Conservation (phyloP, 805 yeast genomes). For the Starmerella sirachaensis region DNA sequence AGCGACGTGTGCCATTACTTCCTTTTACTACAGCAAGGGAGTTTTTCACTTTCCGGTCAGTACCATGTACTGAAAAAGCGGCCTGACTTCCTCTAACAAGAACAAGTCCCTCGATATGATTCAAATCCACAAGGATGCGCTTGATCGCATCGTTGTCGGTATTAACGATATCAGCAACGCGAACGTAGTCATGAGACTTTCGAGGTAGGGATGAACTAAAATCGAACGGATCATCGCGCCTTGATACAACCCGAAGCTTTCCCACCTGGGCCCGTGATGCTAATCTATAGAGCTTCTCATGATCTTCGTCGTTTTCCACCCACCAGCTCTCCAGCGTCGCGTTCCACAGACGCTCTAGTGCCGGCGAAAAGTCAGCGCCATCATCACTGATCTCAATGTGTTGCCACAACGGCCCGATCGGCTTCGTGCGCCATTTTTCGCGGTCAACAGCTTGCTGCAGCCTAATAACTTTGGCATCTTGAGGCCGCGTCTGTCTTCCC, state of each 20-base stretch:
- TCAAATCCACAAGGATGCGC: constrained; percentile 26
- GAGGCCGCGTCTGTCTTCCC: background rate
- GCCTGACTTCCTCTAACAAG: background rate
- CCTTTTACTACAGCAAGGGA: background rate
- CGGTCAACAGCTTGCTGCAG: background rate
- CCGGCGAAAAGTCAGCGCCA: constrained; percentile 39
- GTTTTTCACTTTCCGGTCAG: background rate
- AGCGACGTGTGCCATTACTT: background rate
- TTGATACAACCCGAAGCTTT: constrained; percentile 35
- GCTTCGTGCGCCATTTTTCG: constrained; percentile 30
- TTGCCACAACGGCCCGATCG: constrained; percentile 74
- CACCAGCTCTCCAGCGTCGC: constrained; percentile 48
- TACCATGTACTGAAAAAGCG: background rate
- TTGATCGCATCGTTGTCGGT: constrained; percentile 14
- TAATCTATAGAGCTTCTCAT: constrained; percentile 25
- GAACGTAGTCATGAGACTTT: constrained; percentile 27
- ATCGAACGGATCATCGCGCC: constrained; percentile 48
- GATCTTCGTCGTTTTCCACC: constrained; percentile 54
- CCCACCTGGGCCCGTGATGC: constrained; percentile 21
- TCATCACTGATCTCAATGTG: constrained; percentile 43
- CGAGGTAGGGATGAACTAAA: constrained; percentile 38
- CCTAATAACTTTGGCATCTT: background rate
- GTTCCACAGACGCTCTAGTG: constrained; percentile 46
- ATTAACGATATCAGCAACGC: constrained; percentile 59
- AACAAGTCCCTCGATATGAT: constrained; percentile 10